Evolutionary conservation across 108 stramenopile genomes (phyloP).

Genomic region (Cylindrotheca closterium): DNA sequence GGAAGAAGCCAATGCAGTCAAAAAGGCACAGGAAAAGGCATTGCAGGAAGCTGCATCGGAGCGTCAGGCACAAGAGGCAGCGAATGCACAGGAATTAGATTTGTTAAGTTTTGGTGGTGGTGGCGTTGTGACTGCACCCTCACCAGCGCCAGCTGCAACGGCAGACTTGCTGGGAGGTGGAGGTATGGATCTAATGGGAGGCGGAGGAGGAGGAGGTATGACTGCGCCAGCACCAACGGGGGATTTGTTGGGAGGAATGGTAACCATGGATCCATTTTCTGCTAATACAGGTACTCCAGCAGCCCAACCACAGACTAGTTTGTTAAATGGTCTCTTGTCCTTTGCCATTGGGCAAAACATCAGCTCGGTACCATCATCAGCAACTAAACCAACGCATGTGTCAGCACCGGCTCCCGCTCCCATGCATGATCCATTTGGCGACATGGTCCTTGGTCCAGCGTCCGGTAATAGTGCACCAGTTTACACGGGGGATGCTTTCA

Average conservation of each 20-base stretch:
- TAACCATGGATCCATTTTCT: not conserved
- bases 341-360: not conserved
- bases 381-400: not conserved
- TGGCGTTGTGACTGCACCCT: not conserved
- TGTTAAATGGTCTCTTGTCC: slow-evolving; percentile 4
- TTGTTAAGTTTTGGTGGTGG: slow-evolving; percentile 28
- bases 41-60: slow-evolving; percentile 5
- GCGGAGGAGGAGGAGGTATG: too few relatives aligned
- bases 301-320: too few relatives aligned
- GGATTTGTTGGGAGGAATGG: slow-evolving; percentile 13
- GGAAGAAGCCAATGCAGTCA: slow-evolving; percentile 16
- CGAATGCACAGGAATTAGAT: slow-evolving; percentile 15
- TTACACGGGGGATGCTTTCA: too few relatives aligned
- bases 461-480: too few relatives aligned
- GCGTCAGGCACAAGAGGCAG: not conserved
- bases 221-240: too few relatives aligned
- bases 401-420: not conserved
- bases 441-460: too few relatives aligned
- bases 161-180: slow-evolving; percentile 7
- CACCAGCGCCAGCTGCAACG: not conserved
- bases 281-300: not conserved
- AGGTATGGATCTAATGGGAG: too few relatives aligned
- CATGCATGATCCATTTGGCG: slow-evolving; percentile 21
- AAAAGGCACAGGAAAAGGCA: slow-evolving; percentile 12
- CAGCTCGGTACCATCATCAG: slow-evolving; percentile 3